Conservation (phyloP, 1,284 basidiomycete species). For the Entoloma clypeatum region DNA sequence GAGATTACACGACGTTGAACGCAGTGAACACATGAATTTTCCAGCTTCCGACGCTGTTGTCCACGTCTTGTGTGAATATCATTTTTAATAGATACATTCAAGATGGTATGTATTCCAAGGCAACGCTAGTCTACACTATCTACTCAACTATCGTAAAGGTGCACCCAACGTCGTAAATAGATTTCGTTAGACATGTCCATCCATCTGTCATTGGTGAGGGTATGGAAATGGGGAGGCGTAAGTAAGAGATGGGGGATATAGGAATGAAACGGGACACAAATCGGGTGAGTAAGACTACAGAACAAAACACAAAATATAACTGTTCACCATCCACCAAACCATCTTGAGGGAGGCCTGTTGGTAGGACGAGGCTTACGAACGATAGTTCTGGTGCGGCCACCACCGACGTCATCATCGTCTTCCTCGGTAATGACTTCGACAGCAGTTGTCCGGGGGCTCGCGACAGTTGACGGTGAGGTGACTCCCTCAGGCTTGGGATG, state of each 20-base stretch:
- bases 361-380: constrained; percentile 30
- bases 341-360: constrained; percentile 35
- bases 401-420: constrained; percentile 33
- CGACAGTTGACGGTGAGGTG: constrained; percentile 47
- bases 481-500: constrained; percentile 64
- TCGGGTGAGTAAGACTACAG: constrained; percentile 23
- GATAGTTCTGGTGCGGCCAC: constrained; percentile 25
- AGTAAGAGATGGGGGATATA: constrained; percentile 14
- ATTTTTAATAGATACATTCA: constrained; percentile 8
- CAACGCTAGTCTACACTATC: constrained; percentile 27
- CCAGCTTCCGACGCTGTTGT: too few species aligned
- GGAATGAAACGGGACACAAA: constrained; percentile 11
- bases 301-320: constrained; percentile 19
- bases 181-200: constrained; percentile 19
- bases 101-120: constrained; percentile 12
- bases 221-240: constrained; percentile 12
- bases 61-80: too few species aligned
- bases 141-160: constrained; percentile 24
- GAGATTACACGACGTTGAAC: too few species aligned
- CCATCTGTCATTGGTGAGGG: constrained; percentile 24
- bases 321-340: constrained; percentile 40
- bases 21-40: too few species aligned
- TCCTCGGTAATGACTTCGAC: constrained; percentile 64
- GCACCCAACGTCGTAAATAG: constrained; percentile 14
- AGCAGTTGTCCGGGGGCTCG: constrained; percentile 67